phyloP scores from a whole-genome alignment of 352 stramenopile species.

The Elongisporangium undulatum region DNA sequence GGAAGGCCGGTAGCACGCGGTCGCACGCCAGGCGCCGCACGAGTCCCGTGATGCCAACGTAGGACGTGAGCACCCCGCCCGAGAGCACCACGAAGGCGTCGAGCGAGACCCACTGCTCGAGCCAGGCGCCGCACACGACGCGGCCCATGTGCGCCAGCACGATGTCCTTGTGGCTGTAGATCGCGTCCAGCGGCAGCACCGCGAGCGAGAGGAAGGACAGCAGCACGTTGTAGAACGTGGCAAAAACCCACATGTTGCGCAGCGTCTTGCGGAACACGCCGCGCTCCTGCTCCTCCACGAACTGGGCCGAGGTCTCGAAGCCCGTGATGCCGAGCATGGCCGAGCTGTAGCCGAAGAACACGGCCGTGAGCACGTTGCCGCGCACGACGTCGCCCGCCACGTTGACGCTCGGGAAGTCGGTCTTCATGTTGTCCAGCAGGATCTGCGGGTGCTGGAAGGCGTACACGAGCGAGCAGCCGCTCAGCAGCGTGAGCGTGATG shows the following conservation, averaged over 20 bases:
- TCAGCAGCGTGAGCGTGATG: constrained; percentile 68
- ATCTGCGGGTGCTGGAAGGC: constrained; percentile 50
- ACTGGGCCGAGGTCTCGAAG: constrained; percentile 90
- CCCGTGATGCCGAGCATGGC: constrained; percentile 90
- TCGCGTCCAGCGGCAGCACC: constrained; percentile 72
- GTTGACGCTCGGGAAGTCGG: constrained; percentile 54
- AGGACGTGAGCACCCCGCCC: constrained; percentile 84
- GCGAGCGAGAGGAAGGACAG: constrained; percentile 79
- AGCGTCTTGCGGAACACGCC: constrained; percentile 81
- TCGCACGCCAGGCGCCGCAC: constrained; percentile 81
- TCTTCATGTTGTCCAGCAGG: constrained; percentile 64
- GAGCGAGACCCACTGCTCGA: constrained; percentile 71
- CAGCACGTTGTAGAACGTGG: constrained; percentile 85
- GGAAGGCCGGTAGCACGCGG: constrained; percentile 55
- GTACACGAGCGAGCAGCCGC: constrained; percentile 52
- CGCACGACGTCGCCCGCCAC: constrained; percentile 23
- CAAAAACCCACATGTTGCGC: constrained; percentile 84
- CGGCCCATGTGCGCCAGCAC: constrained; percentile 78
- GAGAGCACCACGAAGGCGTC: constrained; percentile 89
- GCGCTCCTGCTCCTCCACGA: constrained; percentile 86
- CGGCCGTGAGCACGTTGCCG: constrained; percentile 47
- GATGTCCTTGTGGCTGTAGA: constrained; percentile 61
- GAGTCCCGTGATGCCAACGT: constrained; percentile 86
- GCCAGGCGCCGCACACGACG: constrained; percentile 39
- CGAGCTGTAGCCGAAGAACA: constrained; percentile 78